Conservation (phyloP, 129 eudicot species). For the Pulicaria dysenterica region DNA sequence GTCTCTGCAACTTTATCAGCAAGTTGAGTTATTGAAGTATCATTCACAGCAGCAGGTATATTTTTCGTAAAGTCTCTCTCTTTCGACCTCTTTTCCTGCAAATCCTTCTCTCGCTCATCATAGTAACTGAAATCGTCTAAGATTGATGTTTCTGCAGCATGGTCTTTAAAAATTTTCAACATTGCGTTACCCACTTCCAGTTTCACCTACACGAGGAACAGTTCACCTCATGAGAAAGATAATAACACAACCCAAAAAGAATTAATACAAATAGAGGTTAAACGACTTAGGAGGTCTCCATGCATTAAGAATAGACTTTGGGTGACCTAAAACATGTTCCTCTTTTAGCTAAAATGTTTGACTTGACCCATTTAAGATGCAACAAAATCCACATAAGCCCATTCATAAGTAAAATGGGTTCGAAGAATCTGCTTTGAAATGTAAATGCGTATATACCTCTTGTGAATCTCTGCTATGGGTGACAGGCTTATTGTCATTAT, state of each 20-base stretch:
- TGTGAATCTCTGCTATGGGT: constrained; percentile 98
- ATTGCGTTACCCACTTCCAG: constrained; percentile 67
- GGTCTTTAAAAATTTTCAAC: constrained; percentile 72
- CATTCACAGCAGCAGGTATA: constrained; percentile 30
- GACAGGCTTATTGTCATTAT: constrained; percentile 91
- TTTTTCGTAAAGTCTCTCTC: constrained; percentile 49
- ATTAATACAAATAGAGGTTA: no score
- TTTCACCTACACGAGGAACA: constrained; percentile 57
- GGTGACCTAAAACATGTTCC: neutral
- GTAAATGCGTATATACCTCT: constrained; percentile 54
- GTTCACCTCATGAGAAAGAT: neutral
- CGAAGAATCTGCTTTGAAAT: neutral
- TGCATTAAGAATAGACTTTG: neutral
- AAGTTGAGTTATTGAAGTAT: constrained; percentile 52
- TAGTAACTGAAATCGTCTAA: constrained; percentile 74
- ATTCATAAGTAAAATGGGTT: neutral
- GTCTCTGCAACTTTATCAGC: constrained; percentile 59
- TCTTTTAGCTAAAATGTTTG: neutral
- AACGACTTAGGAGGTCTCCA: neutral
- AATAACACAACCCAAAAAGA: no score
- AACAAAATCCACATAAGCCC: neutral
- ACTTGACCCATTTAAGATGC: neutral
- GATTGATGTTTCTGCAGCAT: constrained; percentile 67
- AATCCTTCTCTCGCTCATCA: constrained; percentile 72
- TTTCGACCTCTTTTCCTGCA: constrained; percentile 71